phyloP scores from a whole-genome alignment of 2,329 filamentous ascomycete species.

The Onygena corvina region DNA sequence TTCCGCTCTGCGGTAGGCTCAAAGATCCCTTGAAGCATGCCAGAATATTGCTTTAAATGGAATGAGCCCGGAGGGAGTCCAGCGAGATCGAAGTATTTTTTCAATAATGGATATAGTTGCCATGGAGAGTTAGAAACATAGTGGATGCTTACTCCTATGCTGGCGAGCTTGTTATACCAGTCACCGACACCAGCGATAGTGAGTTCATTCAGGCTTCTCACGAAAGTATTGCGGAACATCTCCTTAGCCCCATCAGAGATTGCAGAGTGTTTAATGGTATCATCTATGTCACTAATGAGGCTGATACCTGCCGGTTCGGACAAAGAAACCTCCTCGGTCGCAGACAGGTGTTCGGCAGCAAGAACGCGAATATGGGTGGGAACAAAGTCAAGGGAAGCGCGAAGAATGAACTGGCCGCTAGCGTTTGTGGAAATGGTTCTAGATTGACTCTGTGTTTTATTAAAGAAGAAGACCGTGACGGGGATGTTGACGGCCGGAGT shows the following conservation, averaged over 20 bases:
- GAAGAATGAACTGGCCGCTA: slow-evolving; percentile 72
- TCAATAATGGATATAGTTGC: slow-evolving; percentile 86
- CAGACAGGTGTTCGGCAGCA: slow-evolving; percentile 72
- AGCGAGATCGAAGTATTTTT: slow-evolving; percentile 68
- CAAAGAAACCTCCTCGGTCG: slow-evolving; percentile 63
- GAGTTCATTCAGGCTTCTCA: slow-evolving; percentile 69
- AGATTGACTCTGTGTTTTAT: slow-evolving; percentile 68
- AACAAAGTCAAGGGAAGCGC: slow-evolving; percentile 74
- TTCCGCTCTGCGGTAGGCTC: slow-evolving; percentile 94
- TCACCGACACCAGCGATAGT: slow-evolving; percentile 76
- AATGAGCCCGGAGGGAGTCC: slow-evolving; percentile 79
- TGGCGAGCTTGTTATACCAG: slow-evolving; percentile 70
- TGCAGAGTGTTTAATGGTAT: slow-evolving; percentile 92
- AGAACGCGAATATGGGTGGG: slow-evolving; percentile 82
- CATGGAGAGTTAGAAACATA: slow-evolving; percentile 99
- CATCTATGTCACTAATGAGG: slow-evolving; percentile 93
- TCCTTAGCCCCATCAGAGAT: slow-evolving; percentile 78
- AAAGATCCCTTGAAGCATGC: slow-evolving; percentile 96
- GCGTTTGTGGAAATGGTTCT: slow-evolving; percentile 76
- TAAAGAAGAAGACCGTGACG: slow-evolving; percentile 92
- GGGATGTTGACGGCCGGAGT: slow-evolving; percentile 64
- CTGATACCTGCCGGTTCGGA: slow-evolving; percentile 72
- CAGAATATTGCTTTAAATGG: slow-evolving; percentile 89
- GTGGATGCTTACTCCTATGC: slow-evolving; percentile 76
- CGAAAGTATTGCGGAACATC: slow-evolving; percentile 92